phyloP scores from a whole-genome alignment of 345 rosid genomes.

The Durio zibethinus region DNA sequence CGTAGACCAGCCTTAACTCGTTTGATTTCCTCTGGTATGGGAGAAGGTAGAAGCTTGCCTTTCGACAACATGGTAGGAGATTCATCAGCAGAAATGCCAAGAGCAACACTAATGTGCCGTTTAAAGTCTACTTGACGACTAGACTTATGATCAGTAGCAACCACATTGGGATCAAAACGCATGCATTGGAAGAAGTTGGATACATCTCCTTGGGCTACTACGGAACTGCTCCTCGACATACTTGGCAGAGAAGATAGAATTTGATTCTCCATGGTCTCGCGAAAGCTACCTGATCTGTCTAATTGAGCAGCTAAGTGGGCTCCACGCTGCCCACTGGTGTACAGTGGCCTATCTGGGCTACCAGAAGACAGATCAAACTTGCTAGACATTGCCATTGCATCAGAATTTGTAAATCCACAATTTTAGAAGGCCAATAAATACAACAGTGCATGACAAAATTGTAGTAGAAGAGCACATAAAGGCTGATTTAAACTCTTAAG shows the following conservation, averaged over 20 bases:
- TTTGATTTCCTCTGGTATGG: conserved; percentile 75
- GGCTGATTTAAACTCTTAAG: conserved; percentile 33
- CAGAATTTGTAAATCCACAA: conserved; percentile 44
- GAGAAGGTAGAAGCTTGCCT: conserved; percentile 54
- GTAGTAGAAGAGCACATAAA: conserved; percentile 48
- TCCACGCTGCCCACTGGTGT: conserved; percentile 70
- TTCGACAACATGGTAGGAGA: conserved; percentile 53
- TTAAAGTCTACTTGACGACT: conserved; percentile 72
- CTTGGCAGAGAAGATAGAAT: conserved; percentile 63
- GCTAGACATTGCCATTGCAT: conserved; percentile 80
- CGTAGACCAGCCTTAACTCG: conserved; percentile 60
- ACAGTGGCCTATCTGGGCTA: conserved; percentile 75
- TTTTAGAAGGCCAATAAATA: conserved; percentile 45
- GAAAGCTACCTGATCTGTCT: conserved; percentile 89
- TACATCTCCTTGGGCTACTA: conserved; percentile 62
- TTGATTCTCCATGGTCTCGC: conserved; percentile 71
- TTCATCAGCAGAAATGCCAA: conserved; percentile 73
- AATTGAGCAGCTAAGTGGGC: conserved; percentile 64
- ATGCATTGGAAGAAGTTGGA: conserved; percentile 67
- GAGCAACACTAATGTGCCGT: conserved; percentile 62
- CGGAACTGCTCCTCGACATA: conserved; percentile 61
- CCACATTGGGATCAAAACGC: conserved; percentile 69
- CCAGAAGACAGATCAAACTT: conserved; percentile 82
- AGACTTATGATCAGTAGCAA: conserved; percentile 72
- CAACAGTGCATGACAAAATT: conserved; percentile 70